Base-by-base conservation (phyloP, 2,329 filamentous ascomycete genomes). In the Exophiala sp. region DNA sequence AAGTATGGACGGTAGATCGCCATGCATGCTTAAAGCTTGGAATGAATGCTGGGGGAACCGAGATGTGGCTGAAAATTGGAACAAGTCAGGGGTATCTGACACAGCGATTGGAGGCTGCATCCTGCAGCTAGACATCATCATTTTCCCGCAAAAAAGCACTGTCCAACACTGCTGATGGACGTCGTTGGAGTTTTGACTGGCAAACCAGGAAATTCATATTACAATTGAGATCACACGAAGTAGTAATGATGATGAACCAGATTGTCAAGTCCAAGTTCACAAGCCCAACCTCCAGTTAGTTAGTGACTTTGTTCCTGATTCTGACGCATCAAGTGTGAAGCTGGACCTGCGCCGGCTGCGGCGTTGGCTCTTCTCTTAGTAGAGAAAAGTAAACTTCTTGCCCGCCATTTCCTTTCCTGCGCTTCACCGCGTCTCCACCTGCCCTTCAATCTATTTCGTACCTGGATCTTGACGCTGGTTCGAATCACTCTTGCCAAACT, bases 1-100 rank as follows among this genome's bases (percentile, higher is more conserved):
- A 20, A 24, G 41, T 20, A 43, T 24, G n/a, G 41, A 43, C 11
- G 14, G 41, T 20, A 29, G 18, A 43, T n/a, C 41, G 41, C 18
- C 20, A n/a, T 8, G 41, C 18, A 29, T 32, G 41, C 21, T 32
- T 43, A 24, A 12, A 43, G 41, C 41, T 43, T 43, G 41, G 10
- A 29, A 42, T 43, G 41, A 24, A 14, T 43, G 9, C 41, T 32
- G 35, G 11, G 35, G 29, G 41, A 24, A 43, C 18, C 41, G 41
- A 43, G 41, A 43, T 43, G 41, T 43, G 41, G 41, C 41, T 43
- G 41, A 43, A 43, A 24, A 24, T 29, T 43, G 41, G 41, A 29
- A 12, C 9, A 24, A 38, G 29, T 24, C 41, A 43, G 41, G 41
- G 41, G 41, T 42, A 42, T 12, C 7, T 20, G 40, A 21, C 11